These are phyloP conservation scores for Cladophialophora carrionii DNA, from an alignment of 2,329 filamentous ascomycete genomes.

Conservation along the genomic window DNA sequence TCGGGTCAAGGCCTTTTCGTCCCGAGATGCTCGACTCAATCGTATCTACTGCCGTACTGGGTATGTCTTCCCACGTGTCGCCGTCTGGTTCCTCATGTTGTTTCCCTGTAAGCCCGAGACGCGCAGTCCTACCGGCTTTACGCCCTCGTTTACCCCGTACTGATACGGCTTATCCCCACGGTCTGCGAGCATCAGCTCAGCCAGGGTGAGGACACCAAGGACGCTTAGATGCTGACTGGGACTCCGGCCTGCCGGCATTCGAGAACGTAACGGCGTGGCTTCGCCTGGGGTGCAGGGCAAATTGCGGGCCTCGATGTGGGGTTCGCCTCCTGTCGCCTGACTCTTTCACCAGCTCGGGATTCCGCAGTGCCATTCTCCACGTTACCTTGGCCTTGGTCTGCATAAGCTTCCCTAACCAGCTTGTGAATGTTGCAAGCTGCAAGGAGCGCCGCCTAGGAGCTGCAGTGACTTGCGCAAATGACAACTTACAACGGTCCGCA, in stretches of 20 bases:
- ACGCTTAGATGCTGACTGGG: neutral
- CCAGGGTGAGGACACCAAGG: neutral
- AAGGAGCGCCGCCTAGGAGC: neutral
- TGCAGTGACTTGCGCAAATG: constrained; percentile 21
- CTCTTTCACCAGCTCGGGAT: constrained; percentile 4
- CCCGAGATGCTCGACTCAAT: no score
- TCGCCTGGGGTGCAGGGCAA: neutral
- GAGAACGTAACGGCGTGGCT: neutral
- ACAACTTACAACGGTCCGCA: constrained; percentile 25
- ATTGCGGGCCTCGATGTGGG: neutral
- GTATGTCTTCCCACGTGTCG: no score
- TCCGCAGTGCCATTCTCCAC: neutral
- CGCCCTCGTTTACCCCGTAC: neutral
- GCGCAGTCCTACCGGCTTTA: neutral
- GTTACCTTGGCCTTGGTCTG: constrained; percentile 2
- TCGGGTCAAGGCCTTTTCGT: neutral
- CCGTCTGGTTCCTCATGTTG: neutral
- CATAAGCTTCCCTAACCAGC: neutral
- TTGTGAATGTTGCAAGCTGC: neutral
- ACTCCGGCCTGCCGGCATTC: constrained; percentile 2
- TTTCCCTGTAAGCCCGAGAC: neutral
- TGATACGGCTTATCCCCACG: neutral
- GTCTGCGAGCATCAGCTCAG: neutral
- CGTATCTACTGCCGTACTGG: no score
- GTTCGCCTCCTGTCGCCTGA: constrained; percentile 5